Conservation (phyloP, 1,139 yeast genomes). For the Geotrichum restrictum region DNA sequence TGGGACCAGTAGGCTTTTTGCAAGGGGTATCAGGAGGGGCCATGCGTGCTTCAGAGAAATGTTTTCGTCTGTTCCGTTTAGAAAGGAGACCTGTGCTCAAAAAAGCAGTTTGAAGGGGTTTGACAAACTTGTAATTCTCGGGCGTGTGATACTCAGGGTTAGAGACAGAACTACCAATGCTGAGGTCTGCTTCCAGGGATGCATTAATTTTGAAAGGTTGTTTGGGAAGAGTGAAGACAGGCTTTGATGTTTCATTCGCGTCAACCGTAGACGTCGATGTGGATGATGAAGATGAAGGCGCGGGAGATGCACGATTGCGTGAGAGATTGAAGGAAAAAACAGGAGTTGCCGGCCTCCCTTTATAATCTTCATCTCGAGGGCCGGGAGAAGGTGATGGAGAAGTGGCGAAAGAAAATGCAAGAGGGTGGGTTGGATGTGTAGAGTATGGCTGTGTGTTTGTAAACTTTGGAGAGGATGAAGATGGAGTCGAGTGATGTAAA, state of each 20-base stretch:
- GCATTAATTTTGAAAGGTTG: slow-evolving; percentile 26
- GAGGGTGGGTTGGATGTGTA: slow-evolving; percentile 19
- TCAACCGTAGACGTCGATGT: slow-evolving; percentile 12
- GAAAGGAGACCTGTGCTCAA: slow-evolving; percentile 70
- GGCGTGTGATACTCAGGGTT: slow-evolving; percentile 37
- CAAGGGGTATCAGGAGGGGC: slow-evolving; percentile 78
- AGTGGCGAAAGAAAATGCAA: slow-evolving; percentile 19
- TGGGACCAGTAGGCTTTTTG: slow-evolving; percentile 48
- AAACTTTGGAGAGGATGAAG: slow-evolving; percentile 6
- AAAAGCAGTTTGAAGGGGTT: slow-evolving; percentile 83
- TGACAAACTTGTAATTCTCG: slow-evolving; percentile 61
- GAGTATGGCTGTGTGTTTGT: slow-evolving; percentile 11
- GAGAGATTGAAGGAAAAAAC: neutral
- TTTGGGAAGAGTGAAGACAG: slow-evolving; percentile 10
- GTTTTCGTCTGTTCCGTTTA: slow-evolving; percentile 52
- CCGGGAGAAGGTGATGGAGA: slow-evolving; percentile 22
- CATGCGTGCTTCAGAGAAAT: slow-evolving; percentile 20
- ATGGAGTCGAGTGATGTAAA: slow-evolving; percentile 6
- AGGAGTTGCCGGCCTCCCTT: slow-evolving; percentile 6
- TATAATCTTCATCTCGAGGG: slow-evolving; percentile 5
- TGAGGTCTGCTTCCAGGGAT: slow-evolving; percentile 28
- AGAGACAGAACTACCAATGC: slow-evolving; percentile 19
- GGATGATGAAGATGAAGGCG: slow-evolving; percentile 14
- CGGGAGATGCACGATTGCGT: slow-evolving; percentile 1
- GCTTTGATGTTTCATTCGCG: slow-evolving; percentile 6